phyloP scores from a whole-genome alignment of 2,329 filamentous ascomycete species.

The Bipolaris bicolor region DNA sequence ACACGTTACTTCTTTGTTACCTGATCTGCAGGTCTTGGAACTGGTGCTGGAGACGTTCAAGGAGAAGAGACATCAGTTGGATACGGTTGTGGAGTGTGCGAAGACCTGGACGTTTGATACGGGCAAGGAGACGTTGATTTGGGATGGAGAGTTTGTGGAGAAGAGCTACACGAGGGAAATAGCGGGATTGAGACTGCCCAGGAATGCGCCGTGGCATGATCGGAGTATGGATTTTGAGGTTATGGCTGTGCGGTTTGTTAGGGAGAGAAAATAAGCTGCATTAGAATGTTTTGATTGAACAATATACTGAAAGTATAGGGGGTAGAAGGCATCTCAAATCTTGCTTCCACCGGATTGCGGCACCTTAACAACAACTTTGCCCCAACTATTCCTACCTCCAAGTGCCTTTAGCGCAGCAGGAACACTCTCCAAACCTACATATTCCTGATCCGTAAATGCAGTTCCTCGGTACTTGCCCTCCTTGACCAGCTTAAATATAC shows the following conservation, averaged over 20 bases:
- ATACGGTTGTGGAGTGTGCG: constrained; percentile 35
- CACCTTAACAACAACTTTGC: constrained; percentile 91
- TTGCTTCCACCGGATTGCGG: constrained; percentile 61
- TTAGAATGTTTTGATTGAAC: neutral
- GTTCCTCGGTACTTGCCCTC: constrained; percentile 82
- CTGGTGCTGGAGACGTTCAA: constrained; percentile 37
- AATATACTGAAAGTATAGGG: neutral
- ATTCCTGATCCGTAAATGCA: constrained; percentile 80
- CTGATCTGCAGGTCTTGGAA: constrained; percentile 27
- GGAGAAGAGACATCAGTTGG: constrained; percentile 31
- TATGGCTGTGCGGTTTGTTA: constrained; percentile 12
- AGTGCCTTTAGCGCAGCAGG: constrained; percentile 77
- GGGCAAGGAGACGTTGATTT: constrained; percentile 22
- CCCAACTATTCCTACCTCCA: constrained; percentile 86
- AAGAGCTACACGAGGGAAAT: constrained; percentile 16
- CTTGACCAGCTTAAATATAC: constrained; percentile 77
- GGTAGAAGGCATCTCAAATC: constrained; percentile 26
- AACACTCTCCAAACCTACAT: constrained; percentile 80
- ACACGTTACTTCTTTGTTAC: constrained; percentile 16
- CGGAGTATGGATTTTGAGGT: constrained; percentile 13
- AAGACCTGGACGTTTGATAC: constrained; percentile 38
- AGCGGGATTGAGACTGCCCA: neutral
- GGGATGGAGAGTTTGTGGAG: constrained; percentile 31
- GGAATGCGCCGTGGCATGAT: neutral
- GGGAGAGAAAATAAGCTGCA: neutral